These are phyloP conservation scores for Penicillium robsamsonii DNA, from an alignment of 495 filamentous ascomycete genomes.

Conservation along the genomic window DNA sequence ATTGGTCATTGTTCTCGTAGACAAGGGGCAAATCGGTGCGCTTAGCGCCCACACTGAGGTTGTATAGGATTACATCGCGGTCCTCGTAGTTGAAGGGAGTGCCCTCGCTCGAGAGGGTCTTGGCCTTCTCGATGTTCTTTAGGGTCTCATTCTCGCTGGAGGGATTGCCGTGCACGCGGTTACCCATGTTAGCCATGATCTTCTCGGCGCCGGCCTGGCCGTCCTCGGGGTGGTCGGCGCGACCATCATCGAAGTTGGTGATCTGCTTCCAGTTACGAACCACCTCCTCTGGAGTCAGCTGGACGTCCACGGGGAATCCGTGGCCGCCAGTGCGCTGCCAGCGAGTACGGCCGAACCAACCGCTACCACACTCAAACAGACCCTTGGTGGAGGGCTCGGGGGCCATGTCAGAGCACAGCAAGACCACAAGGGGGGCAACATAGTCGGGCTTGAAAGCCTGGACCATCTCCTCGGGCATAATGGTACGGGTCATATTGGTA, in stretches of 20 bases:
- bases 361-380: conserved; percentile 94
- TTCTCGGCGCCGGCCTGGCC: conserved; percentile 72
- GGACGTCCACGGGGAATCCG: conserved; percentile 87
- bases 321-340: conserved; percentile 93
- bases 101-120: conserved; percentile 66
- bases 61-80: conserved; percentile 89
- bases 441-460: conserved; percentile 99
- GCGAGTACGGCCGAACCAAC: conserved; percentile 86
- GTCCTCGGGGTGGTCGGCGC: conserved; percentile 85
- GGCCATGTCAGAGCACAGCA: conserved; percentile 83
- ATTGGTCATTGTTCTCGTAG: conserved; percentile 84
- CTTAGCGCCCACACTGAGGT: conserved; percentile 92
- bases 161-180: conserved; percentile 55
- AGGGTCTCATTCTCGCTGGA: conserved; percentile 50
- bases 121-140: conserved; percentile 72
- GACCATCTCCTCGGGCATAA: conserved; percentile 96
- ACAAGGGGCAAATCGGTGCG: conserved; percentile 83
- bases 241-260: conserved; percentile 82
- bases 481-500: conserved; percentile 90
- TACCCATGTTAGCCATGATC: conserved; percentile 90
- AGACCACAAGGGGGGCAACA: conserved; percentile 87
- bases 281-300: conserved; percentile 84
- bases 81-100: conserved; percentile 81
- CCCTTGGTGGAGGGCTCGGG: conserved; percentile 81
- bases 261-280: conserved; percentile 75